Percentiles rank a stretch among this genome's conserved stretches.
Conservation (phyloP, 768 basidiomycete species). For the Macrolepiota fuliginosa region DNA sequence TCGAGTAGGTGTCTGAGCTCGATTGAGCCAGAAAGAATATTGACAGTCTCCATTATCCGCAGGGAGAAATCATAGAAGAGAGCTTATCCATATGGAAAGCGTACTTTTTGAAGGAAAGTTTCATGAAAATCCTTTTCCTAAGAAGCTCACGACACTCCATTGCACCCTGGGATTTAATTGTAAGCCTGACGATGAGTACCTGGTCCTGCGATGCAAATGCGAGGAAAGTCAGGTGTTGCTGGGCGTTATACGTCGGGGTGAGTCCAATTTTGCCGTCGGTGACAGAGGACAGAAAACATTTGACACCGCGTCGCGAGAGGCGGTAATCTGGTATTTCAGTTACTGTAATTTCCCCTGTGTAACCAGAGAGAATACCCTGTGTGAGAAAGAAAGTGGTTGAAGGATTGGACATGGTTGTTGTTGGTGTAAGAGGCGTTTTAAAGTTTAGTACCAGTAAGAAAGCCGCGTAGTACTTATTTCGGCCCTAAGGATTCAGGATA, state of each 20-base stretch:
- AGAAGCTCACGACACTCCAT: constrained; percentile 22
- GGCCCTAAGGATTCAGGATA: too few species aligned
- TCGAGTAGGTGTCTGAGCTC: constrained; percentile 27
- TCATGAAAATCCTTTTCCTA: constrained; percentile 28
- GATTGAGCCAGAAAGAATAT: not conserved
- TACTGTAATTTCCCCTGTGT: too few species aligned
- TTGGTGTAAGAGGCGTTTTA: too few species aligned
- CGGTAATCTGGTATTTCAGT: too few species aligned
- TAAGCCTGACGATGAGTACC: constrained; percentile 30
- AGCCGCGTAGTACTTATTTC: too few species aligned
- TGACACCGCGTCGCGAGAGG: constrained; percentile 22
- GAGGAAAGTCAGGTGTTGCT: constrained; percentile 31
- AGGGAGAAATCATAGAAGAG: constrained; percentile 37
- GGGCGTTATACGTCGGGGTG: constrained; percentile 37
- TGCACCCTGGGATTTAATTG: constrained; percentile 2
- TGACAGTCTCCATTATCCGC: constrained; percentile 25
- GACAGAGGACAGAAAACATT: constrained; percentile 26
- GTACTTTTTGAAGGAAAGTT: constrained; percentile 27
- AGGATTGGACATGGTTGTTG: too few species aligned
- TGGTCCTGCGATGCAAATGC: constrained; percentile 36
- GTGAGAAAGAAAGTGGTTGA: too few species aligned
- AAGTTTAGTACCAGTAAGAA: too few species aligned
- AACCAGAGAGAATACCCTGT: too few species aligned
- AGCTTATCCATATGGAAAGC: constrained; percentile 48
- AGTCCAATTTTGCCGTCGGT: constrained; percentile 33